Conservation (phyloP, 2,329 filamentous ascomycete genomes). For the Chrysosporium queenslandicum region DNA sequence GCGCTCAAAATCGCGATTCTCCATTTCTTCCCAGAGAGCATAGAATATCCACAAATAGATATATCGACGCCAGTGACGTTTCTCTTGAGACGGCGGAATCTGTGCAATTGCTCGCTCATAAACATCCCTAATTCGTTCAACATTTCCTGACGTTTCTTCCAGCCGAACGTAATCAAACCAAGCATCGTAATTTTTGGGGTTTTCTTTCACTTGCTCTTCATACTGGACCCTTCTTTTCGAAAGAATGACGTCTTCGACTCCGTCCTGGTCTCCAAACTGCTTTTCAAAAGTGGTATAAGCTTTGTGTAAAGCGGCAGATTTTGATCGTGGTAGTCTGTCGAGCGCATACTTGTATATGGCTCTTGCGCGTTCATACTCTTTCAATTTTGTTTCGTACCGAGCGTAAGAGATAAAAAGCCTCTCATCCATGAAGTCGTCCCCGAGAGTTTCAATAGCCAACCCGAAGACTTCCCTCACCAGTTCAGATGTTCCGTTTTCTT, state of each 20-base stretch:
- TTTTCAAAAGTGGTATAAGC: conserved; percentile 97
- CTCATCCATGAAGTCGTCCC: conserved; percentile 93
- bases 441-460: conserved; percentile 73
- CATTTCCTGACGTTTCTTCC: conserved; percentile 75
- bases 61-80: conserved; percentile 92
- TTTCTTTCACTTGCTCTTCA: conserved; percentile 87
- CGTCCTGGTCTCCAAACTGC: conserved; percentile 86
- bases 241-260: conserved; percentile 91
- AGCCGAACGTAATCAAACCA: conserved; percentile 94
- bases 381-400: conserved; percentile 86
- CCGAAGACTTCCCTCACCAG: conserved; percentile 87
- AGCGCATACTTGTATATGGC: conserved; percentile 96
- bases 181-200: conserved; percentile 89
- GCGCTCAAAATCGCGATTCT: conserved; percentile 65
- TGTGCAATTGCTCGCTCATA: conserved; percentile 96
- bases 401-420: conserved; percentile 91
- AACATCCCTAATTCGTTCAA: conserved; percentile 75
- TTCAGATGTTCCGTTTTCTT: conserved; percentile 87
- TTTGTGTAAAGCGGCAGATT: conserved; percentile 75
- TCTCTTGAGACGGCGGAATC: conserved; percentile 87
- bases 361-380: conserved; percentile 85
- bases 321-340: conserved; percentile 80
- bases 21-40: conserved; percentile 86
- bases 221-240: conserved; percentile 88
- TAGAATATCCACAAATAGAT: conserved; percentile 99